Evolutionary conservation across 257 asterid genomes (phyloP), one percentile per base, ranked within the genome.

Genomic region (Solanum piurae): DNA sequence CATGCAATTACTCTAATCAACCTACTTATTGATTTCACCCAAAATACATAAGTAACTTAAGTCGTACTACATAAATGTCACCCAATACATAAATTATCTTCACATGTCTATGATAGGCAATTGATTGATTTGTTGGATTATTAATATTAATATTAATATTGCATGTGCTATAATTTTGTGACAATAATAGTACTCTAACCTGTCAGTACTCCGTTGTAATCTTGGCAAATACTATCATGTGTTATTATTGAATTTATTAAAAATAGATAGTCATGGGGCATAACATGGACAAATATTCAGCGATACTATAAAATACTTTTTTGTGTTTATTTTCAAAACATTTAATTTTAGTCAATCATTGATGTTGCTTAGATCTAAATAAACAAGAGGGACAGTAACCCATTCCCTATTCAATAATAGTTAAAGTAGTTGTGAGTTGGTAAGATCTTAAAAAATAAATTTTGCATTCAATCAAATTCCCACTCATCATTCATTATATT

Each of bases 171-270:
- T 64, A 64, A 64, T n/a, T 52, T 52, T 52, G 62, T 52, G 23
- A 52, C 21, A 6, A 52, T 6, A 52, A 52, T 52, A 55, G 9
- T 7, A 55, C 1, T 55, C 2, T 0, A 18, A 52, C n/a, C n/a
- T 55, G 16, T 55, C 64, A 55, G 62, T 34, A 34, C 36, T 55
- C 0, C 20, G 64, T 55, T 55, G 64, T 55, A 1, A 55, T 55
- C 64, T 55, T 55, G 64, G 4, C 64, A 7, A 55, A 55, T 55
- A 55, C 0, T 6, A 20, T 0, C n/a, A 55, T 0, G 0, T 18
- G 0, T 18, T 55, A 55, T 27, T 37, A 36, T 72, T 72, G 42
- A 6, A 74, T 36, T 74, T 74, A 36, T 21, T 23, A 5, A 1
- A 20, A 37, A 36, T 37, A 74, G 11, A 21, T 34, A 34, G 23